Evolutionary conservation across 2,329 filamentous ascomycete genomes (phyloP), one percentile per base, ranked within the genome.

Genomic region (Remersonia thermophila): DNA sequence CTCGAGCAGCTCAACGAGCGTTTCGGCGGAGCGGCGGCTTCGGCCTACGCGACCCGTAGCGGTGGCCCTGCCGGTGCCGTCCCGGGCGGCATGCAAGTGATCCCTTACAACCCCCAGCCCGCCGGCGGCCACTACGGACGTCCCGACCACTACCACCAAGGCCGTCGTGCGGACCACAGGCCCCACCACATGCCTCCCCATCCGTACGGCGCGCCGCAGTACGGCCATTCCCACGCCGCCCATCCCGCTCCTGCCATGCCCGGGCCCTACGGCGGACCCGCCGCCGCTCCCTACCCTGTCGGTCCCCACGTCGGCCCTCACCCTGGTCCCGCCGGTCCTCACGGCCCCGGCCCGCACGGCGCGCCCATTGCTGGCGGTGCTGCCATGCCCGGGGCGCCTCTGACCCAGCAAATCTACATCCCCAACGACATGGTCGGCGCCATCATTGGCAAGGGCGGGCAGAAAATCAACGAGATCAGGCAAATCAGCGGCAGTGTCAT

Each of bases 401-500:
- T 96, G 53, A 98, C 91, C 3, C 91, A 98, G 61, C 91, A 98
- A 61, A 98, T 98, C 48, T 98, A 83, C 64, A 98, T 98, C 51
- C 91, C 91, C 40, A 98, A 98, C 56, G 91, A 98, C 55, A 96
- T 98, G 91, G 91, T 98, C 36, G 91, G 91, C 45, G 91, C 91
- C 38, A 98, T 98, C 52, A 98, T 98, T 51, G 91, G 91, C 54
- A 98, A 98, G 65, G 91, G 91, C 43, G 91, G 91, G 46, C 83
- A 86, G 38, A 98, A 98, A 73, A 98, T 98, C 70, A 98, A 98
- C 56, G 91, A 98, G 63, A 98, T 98, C 47, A 79, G 91, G 49
- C 86, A 95, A 59, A 77, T 98, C 51, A 93, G 83, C 58, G 91
- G 89, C 49, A 96, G 89, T 63, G 87, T 98, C 32, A 96, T 98